Percentiles rank a stretch among this genome's conserved stretches.
Conservation (phyloP, 164 flowering plant species). For the Vitis cinerea region DNA sequence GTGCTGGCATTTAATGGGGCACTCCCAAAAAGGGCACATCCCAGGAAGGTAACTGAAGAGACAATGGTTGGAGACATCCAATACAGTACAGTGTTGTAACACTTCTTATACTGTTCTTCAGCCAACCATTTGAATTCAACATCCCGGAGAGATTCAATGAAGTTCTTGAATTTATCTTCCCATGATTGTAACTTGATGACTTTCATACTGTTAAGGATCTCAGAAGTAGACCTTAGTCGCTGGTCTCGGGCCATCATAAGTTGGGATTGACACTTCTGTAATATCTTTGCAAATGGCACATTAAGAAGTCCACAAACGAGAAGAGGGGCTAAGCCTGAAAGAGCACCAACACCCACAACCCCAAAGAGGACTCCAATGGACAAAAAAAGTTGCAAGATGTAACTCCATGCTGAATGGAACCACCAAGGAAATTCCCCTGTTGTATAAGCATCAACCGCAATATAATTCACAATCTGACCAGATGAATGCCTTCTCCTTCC, state of each 20-base stretch:
- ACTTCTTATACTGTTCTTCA: constrained; percentile 39
- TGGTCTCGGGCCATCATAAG: constrained; percentile 72
- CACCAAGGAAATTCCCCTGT: constrained; percentile 79
- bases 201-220: constrained; percentile 81
- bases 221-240: constrained; percentile 71
- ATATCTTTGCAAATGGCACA: constrained; percentile 64
- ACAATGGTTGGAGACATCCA: constrained; percentile 84
- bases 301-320: constrained; percentile 58
- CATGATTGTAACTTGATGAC: constrained; percentile 86
- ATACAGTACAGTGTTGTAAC: constrained; percentile 46
- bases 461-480: constrained; percentile 86
- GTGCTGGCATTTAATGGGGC: constrained; percentile 69
- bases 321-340: constrained; percentile 61
- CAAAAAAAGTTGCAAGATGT: constrained; percentile 47
- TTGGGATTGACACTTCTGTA: constrained; percentile 51
- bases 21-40: constrained; percentile 38
- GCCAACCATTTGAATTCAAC: constrained; percentile 67
- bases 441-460: constrained; percentile 83
- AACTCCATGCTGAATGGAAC: constrained; percentile 66
- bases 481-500: constrained; percentile 68
- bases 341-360: constrained; percentile 64
- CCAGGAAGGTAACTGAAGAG: constrained; percentile 66
- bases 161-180: constrained; percentile 74
- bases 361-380: constrained; percentile 48
- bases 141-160: constrained; percentile 49